Percentiles rank a stretch among this genome's conserved stretches.
phyloP scores from a whole-genome alignment of 164 flowering plant genomes.

The Cinnamomum chago region DNA sequence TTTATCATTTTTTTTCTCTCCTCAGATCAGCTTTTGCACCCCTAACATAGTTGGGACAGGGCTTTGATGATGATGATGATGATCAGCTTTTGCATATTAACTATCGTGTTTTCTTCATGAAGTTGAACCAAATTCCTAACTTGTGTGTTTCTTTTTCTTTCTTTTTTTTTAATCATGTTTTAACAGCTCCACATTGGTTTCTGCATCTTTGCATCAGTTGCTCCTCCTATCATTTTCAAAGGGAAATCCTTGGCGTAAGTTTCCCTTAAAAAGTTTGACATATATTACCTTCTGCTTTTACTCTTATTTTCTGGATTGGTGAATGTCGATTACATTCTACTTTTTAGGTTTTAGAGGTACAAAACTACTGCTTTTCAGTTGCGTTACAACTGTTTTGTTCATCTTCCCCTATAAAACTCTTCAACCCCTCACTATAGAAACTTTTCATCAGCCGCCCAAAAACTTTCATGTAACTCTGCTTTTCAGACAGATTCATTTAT shows the following conservation, averaged over 20 bases:
- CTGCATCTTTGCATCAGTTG: slow-evolving; percentile 79
- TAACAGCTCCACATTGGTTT: slow-evolving; percentile 81
- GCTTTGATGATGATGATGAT: no score
- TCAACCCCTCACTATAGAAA: no score
- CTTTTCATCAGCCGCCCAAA: no score
- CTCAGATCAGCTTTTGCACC: neutral
- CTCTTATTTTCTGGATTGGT: neutral
- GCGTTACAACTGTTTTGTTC: no score
- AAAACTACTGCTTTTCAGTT: no score
- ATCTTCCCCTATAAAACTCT: no score
- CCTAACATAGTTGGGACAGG: no score
- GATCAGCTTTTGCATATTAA: slow-evolving; percentile 1
- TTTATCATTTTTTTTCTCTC: neutral
- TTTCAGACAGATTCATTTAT: no score
- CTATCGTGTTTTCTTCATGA: neutral
- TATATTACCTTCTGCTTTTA: no score
- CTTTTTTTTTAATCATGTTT: neutral
- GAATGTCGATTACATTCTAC: neutral
- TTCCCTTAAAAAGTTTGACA: neutral
- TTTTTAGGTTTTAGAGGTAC: no score
- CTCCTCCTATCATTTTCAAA: slow-evolving; percentile 83
- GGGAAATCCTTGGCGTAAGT: slow-evolving; percentile 94
- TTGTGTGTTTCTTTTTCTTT: slow-evolving; percentile 1
- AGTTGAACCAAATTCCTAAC: neutral
- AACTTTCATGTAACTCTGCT: no score